These are phyloP conservation scores for Mortierella sp. DNA, from an alignment of 371 early-diverging fungal species.

Conservation along the genomic window DNA sequence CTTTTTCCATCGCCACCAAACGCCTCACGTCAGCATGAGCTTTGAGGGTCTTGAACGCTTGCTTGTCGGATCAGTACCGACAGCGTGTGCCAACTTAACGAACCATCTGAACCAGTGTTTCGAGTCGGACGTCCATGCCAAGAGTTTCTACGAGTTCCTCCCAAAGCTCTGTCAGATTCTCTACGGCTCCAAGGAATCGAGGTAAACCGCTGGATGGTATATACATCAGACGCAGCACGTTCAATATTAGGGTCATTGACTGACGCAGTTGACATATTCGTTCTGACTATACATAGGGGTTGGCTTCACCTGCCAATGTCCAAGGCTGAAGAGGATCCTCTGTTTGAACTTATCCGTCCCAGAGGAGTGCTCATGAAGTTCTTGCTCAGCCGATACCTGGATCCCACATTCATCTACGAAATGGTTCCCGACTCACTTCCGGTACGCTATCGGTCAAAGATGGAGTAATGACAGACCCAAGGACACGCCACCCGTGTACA, in stretches of 20 bases:
- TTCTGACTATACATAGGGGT: conserved; percentile 24
- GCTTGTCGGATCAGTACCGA: conserved; percentile 53
- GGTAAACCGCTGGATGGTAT: conserved; percentile 19
- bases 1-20: not conserved
- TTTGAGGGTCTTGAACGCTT: conserved; percentile 54
- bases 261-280: not conserved
- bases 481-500: too few species aligned
- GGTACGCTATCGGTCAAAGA: conserved; percentile 12
- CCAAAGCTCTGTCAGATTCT: conserved; percentile 53
- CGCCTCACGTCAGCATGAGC: conserved; percentile 28
- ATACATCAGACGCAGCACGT: not conserved
- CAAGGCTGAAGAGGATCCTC: conserved; percentile 49
- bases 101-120: conserved; percentile 47
- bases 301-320: conserved; percentile 54
- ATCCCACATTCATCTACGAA: conserved; percentile 47
- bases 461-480: not conserved
- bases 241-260: too few species aligned
- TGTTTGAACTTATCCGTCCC: conserved; percentile 46
- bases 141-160: conserved; percentile 53
- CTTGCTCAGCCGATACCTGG: conserved; percentile 41
- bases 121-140: conserved; percentile 55
- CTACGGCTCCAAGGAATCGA: conserved; percentile 53
- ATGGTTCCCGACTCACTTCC: conserved; percentile 51
- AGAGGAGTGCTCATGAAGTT: conserved; percentile 46
- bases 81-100: conserved; percentile 49